These are phyloP conservation scores for Parastagonospora nodorum DNA, from an alignment of 2,329 filamentous ascomycete genomes.

Conservation along the genomic window DNA sequence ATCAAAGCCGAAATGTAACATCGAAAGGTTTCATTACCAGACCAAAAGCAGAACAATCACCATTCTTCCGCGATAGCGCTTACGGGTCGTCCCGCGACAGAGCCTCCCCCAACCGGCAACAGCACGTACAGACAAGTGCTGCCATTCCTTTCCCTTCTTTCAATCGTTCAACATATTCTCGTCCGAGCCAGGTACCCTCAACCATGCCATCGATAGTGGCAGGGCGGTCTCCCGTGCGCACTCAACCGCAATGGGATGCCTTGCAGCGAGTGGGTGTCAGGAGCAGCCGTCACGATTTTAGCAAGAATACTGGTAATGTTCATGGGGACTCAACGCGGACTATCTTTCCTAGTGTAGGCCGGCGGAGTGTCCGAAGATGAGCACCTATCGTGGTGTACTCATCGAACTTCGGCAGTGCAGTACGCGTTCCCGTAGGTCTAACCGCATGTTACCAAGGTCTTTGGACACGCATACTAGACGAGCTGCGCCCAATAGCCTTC, in stretches of 20 bases:
- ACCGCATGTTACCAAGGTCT: too few relatives aligned
- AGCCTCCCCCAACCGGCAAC: slow-evolving; percentile 5
- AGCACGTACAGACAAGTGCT: slow-evolving; percentile 4
- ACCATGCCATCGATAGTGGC: slow-evolving; percentile 21
- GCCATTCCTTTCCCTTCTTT: slow-evolving; percentile 9
- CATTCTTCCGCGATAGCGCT: slow-evolving; percentile 6
- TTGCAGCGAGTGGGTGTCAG: slow-evolving; percentile 28
- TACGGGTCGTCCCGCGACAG: slow-evolving; percentile 9
- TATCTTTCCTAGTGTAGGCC: slow-evolving; percentile 12
- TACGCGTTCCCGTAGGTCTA: too few relatives aligned
- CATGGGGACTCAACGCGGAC: slow-evolving; percentile 7
- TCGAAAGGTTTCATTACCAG: slow-evolving; percentile 19
- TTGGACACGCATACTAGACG: too few relatives aligned
- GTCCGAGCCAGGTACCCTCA: slow-evolving; percentile 17
- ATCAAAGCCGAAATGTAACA: slow-evolving; percentile 13
- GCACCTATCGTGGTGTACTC: background rate
- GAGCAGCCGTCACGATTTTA: slow-evolving; percentile 23
- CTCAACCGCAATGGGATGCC: slow-evolving; percentile 18
- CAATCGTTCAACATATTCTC: slow-evolving; percentile 8
- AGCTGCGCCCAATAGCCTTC: too few relatives aligned
- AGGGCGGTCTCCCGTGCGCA: slow-evolving; percentile 12
- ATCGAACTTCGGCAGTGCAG: too few relatives aligned
- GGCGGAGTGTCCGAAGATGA: slow-evolving; percentile 28
- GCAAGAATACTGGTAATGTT: background rate
- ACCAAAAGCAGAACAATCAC: slow-evolving; percentile 8